Conservation (phyloP, 495 filamentous ascomycete species). For the Trichoderma virens region DNA sequence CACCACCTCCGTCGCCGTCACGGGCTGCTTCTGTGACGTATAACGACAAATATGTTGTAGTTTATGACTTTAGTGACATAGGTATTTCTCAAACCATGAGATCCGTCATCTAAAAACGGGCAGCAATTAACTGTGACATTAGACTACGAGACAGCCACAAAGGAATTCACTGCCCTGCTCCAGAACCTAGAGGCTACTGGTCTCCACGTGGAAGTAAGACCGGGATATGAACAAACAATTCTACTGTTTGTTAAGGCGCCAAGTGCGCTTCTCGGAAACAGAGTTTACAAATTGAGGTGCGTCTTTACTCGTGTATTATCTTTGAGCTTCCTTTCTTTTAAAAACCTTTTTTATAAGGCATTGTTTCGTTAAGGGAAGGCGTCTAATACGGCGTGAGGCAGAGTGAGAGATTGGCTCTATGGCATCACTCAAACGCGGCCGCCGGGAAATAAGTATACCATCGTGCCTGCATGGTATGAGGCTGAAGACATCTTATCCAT, state of each 20-base stretch:
- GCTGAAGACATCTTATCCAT: slow-evolving; percentile 11
- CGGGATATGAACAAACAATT: neutral
- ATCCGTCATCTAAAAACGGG: too few species aligned
- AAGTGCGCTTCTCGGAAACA: neutral
- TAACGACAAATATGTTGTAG: slow-evolving; percentile 1
- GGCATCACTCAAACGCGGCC: slow-evolving; percentile 1
- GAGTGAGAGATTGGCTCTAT: slow-evolving; percentile 15
- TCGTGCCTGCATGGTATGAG: slow-evolving; percentile 10
- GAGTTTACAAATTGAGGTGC: neutral
- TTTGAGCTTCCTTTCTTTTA: too few species aligned
- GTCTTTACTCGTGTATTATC: neutral
- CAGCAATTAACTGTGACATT: neutral
- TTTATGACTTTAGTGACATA: neutral
- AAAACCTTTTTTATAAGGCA: too few species aligned
- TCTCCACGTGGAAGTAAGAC: neutral
- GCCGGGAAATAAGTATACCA: slow-evolving; percentile 4
- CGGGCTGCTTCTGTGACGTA: neutral
- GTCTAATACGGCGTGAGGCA: neutral
- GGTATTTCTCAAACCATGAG: neutral
- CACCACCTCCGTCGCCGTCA: neutral
- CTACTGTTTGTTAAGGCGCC: neutral
- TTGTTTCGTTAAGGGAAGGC: neutral
- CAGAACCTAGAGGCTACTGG: neutral
- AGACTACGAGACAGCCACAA: neutral
- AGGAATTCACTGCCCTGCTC: neutral